These are phyloP conservation scores for Populus trichocarpa DNA, from an alignment of 441 rosid genomes.

Conservation along the genomic window DNA sequence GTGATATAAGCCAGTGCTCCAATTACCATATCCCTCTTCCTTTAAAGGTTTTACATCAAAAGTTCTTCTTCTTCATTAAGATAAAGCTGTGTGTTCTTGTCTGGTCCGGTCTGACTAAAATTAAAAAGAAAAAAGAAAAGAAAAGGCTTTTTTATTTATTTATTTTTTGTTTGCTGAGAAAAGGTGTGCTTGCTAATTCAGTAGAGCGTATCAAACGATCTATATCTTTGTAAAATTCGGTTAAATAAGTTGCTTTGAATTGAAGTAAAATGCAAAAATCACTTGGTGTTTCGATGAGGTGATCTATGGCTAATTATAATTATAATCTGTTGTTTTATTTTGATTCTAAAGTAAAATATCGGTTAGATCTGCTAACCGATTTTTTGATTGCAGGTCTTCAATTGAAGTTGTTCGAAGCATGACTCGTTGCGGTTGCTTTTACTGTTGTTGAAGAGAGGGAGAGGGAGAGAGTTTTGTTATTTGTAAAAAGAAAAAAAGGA, in stretches of 20 bases:
- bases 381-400: not conserved
- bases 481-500: constrained; percentile 1
- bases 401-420: not conserved
- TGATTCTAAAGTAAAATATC: not conserved
- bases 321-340: not conserved
- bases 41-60: not conserved
- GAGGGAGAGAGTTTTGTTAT: not conserved
- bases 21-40: not conserved
- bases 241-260: not conserved
- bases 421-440: not conserved
- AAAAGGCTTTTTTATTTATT: not conserved
- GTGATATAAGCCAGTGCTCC: not conserved
- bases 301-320: not conserved
- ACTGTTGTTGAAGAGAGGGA: constrained; percentile 23
- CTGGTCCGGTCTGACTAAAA: not conserved
- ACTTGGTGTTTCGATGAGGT: not conserved
- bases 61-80: not conserved
- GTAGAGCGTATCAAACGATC: not conserved
- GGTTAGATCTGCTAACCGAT: not conserved
- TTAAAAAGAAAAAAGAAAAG: not conserved
- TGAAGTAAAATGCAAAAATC: not conserved
- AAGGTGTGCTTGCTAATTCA: not conserved
- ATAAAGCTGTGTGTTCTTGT: not conserved
- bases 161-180: not conserved
- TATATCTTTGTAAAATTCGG: not conserved